These are phyloP conservation scores for Penicillium digitatum DNA, from an alignment of 2,329 filamentous ascomycete species.

Conservation along the genomic window DNA sequence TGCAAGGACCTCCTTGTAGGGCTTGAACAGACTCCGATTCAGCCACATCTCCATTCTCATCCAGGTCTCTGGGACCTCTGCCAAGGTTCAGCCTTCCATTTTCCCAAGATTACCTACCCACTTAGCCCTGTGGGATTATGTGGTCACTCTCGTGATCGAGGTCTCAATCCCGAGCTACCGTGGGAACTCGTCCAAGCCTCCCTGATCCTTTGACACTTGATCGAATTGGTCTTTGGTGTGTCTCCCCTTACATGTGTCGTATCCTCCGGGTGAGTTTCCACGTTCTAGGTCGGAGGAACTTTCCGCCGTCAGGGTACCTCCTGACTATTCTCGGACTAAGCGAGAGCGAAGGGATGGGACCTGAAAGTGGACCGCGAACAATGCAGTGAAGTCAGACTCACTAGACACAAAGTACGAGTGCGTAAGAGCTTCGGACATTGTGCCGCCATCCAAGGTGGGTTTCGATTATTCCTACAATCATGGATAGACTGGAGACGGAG, in stretches of 20 bases:
- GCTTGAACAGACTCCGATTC: not conserved
- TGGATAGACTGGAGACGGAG: not conserved
- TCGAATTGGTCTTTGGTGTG: not conserved
- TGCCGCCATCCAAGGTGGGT: constrained; percentile 11
- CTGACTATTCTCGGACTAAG: constrained; percentile 4
- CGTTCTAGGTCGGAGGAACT: constrained; percentile 6
- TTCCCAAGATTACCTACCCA: not conserved
- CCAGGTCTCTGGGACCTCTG: constrained; percentile 19
- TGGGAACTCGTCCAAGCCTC: not conserved
- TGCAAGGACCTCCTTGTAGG: constrained; percentile 16
- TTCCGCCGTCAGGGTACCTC: constrained; percentile 5
- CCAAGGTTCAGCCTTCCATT: not conserved
- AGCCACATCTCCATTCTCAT: constrained; percentile 12
- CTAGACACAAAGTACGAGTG: not conserved
- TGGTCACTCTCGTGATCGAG: not conserved
- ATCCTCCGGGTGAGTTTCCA: constrained; percentile 9
- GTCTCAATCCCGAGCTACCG: not conserved
- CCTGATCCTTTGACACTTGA: not conserved
- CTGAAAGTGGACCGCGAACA: not conserved
- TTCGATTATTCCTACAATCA: not conserved
- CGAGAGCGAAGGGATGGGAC: not conserved
- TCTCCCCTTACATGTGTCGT: not conserved
- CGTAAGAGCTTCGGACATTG: constrained; percentile 3
- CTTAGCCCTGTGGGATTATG: not conserved
- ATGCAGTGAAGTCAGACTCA: not conserved